phyloP scores from a whole-genome alignment of 108 stramenopile species.

The Nitzschia sp. region DNA sequence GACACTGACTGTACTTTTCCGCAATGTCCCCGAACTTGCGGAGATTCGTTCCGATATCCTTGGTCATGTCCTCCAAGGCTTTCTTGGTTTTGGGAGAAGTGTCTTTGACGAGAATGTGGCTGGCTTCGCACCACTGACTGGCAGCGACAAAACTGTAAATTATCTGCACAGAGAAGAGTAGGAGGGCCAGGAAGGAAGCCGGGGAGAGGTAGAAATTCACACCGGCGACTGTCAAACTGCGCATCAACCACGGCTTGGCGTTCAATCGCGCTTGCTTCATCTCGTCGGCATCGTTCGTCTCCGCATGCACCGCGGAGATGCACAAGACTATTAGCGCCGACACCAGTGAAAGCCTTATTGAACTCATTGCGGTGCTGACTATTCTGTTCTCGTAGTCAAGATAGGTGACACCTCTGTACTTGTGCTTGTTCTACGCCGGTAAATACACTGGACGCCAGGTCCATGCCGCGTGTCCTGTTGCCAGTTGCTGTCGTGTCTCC shows the following conservation, averaged over 20 bases:
- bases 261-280: neutral
- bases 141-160: neutral
- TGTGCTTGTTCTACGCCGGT: too few species aligned
- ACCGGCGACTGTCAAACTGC: slow-evolving; percentile 23
- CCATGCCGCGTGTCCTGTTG: too few species aligned
- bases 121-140: slow-evolving; percentile 51
- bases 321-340: neutral
- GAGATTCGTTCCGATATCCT: slow-evolving; percentile 46
- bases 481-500: too few species aligned
- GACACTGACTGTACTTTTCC: slow-evolving; percentile 58
- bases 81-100: slow-evolving; percentile 39
- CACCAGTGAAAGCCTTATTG: neutral
- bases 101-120: slow-evolving; percentile 66
- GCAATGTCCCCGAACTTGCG: slow-evolving; percentile 53
- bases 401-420: neutral
- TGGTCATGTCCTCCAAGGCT: slow-evolving; percentile 39
- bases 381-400: neutral
- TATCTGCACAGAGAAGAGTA: slow-evolving; percentile 5
- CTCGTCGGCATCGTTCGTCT: neutral
- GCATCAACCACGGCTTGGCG: slow-evolving; percentile 39
- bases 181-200: neutral
- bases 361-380: neutral
- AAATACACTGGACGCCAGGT: too few species aligned
- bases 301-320: neutral
- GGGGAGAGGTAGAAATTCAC: slow-evolving; percentile 18